Percentiles rank a stretch among this genome's conserved stretches.
These are phyloP conservation scores for Curvularia sp. DNA, from an alignment of 2,329 filamentous ascomycete genomes.

Conservation along the genomic window DNA sequence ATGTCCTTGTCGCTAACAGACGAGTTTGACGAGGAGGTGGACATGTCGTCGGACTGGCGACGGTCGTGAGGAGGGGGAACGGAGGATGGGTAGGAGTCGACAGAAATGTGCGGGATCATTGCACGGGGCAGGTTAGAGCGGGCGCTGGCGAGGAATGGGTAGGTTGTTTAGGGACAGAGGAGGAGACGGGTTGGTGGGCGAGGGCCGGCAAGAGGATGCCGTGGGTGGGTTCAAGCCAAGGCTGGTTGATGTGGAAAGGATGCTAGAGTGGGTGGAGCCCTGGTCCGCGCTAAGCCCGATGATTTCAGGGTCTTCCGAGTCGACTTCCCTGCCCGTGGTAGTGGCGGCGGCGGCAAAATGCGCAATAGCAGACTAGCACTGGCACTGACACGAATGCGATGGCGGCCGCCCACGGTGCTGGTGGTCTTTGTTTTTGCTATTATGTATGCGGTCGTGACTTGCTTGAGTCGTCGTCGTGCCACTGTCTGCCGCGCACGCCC, in stretches of 20 bases:
- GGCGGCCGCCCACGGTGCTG: too few species aligned
- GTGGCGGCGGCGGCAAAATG: constrained; percentile 17
- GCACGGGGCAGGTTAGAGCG: constrained; percentile 27
- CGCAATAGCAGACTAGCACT: not conserved
- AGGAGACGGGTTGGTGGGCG: constrained; percentile 16
- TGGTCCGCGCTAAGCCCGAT: constrained; percentile 13
- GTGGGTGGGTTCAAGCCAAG: constrained; percentile 25
- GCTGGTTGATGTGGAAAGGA: constrained; percentile 31
- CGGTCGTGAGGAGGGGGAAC: constrained; percentile 31
- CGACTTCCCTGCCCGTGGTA: constrained; percentile 24
- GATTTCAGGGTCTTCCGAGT: constrained; percentile 18
- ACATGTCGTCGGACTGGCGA: constrained; percentile 46
- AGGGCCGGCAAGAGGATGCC: constrained; percentile 31
- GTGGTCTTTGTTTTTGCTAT: not conserved
- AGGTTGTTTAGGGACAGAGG: constrained; percentile 15
- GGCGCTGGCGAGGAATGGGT: constrained; percentile 26
- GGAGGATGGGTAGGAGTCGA: constrained; percentile 38
- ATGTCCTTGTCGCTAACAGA: constrained; percentile 51
- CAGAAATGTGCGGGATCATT: constrained; percentile 27
- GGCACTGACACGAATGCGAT: too few species aligned
- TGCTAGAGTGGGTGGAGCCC: constrained; percentile 28
- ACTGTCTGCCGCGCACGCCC: not conserved
- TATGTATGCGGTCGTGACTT: too few species aligned
- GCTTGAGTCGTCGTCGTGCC: not conserved
- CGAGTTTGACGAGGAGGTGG: constrained; percentile 52